Conservation (phyloP, 2,329 filamentous ascomycete species). For the Pyrenophora teres region DNA sequence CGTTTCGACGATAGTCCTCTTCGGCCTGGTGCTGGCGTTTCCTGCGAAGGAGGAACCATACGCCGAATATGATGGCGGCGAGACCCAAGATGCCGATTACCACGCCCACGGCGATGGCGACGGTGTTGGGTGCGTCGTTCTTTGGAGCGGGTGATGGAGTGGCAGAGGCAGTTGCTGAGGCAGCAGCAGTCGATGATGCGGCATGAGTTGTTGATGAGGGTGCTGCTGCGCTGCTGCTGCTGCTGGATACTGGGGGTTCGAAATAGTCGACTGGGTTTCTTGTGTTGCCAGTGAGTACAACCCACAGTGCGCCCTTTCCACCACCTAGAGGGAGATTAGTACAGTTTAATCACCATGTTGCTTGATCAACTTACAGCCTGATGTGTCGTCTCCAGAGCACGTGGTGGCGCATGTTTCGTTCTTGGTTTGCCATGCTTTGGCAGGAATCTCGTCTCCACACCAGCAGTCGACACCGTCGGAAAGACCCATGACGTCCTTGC, state of each 20-base stretch:
- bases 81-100: conserved; percentile 80
- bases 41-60: conserved; percentile 75
- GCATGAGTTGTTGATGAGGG: conserved; percentile 16
- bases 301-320: conserved; percentile 57
- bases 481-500: conserved; percentile 65
- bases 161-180: conserved; percentile 7
- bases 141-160: conserved; percentile 46
- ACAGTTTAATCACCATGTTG: neutral
- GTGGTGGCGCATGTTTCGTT: conserved; percentile 65
- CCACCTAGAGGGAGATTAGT: conserved; percentile 57
- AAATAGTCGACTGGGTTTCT: conserved; percentile 46
- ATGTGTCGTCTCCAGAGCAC: conserved; percentile 66
- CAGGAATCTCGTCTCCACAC: conserved; percentile 73
- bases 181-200: conserved; percentile 26
- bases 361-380: conserved; percentile 61
- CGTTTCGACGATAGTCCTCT: conserved; percentile 81
- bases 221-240: conserved; percentile 28
- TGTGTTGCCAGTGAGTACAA: conserved; percentile 58
- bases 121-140: conserved; percentile 64
- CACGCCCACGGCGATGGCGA: conserved; percentile 83
- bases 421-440: conserved; percentile 57
- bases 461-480: conserved; percentile 68
- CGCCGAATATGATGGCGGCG: conserved; percentile 67
- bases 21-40: conserved; percentile 78
- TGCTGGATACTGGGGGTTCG: conserved; percentile 26